Percentiles rank a stretch among this genome's conserved stretches.
These are phyloP conservation scores for Ustilago xerochloae DNA, from an alignment of 1,284 basidiomycete species.

Conservation along the genomic window DNA sequence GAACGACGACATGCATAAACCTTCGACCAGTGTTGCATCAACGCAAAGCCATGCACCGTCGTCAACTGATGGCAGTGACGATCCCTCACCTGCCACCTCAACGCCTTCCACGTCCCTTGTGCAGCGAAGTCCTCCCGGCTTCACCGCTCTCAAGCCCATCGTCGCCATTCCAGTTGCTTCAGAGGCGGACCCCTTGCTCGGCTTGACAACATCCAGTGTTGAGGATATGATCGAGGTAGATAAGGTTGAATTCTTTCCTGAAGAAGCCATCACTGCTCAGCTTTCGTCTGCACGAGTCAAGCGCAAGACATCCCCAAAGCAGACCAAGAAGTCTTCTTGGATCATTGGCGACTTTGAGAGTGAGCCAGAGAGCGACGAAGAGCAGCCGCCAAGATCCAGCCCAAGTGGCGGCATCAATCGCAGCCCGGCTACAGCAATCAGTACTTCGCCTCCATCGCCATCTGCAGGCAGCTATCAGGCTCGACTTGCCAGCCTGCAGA, in stretches of 20 bases:
- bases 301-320: constrained; percentile 31
- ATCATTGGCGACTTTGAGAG: constrained; percentile 48
- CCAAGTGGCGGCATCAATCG: not conserved
- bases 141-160: constrained; percentile 31
- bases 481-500: constrained; percentile 39
- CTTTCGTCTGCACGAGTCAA: constrained; percentile 3
- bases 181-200: constrained; percentile 32
- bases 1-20: not conserved
- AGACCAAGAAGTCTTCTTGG: constrained; percentile 39
- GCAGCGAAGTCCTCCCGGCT: constrained; percentile 33
- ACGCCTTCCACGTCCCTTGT: constrained; percentile 39
- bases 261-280: constrained; percentile 31
- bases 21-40: constrained; percentile 19
- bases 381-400: constrained; percentile 5
- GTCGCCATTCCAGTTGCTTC: constrained; percentile 29
- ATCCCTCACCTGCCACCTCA: constrained; percentile 30
- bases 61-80: constrained; percentile 35
- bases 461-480: constrained; percentile 38
- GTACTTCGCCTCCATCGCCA: constrained; percentile 17
- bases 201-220: constrained; percentile 28
- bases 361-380: constrained; percentile 38
- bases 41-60: constrained; percentile 30
- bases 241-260: constrained; percentile 41
- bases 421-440: constrained; percentile 8
- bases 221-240: constrained; percentile 46